These are phyloP conservation scores for Erysiphe neolycopersici DNA, from an alignment of 2,329 filamentous ascomycete genomes.

Conservation along the genomic window DNA sequence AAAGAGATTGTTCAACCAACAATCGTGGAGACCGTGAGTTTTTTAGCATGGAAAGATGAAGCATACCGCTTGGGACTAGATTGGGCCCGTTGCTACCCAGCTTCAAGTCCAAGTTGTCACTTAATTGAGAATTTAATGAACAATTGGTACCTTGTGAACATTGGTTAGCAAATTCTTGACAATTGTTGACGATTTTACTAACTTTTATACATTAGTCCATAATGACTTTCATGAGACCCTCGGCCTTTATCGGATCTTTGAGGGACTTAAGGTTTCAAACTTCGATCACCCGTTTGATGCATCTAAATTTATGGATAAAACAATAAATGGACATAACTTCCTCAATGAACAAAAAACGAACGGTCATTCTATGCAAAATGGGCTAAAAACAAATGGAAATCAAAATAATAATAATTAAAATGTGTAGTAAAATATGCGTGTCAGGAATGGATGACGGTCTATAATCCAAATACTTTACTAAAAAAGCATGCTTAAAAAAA, in stretches of 20 bases:
- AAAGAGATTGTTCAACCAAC: constrained; percentile 99
- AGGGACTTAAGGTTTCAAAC: constrained; percentile 43
- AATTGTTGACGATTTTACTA: background rate
- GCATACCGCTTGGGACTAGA: constrained; percentile 79
- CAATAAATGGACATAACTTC: background rate
- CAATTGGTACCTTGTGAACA: constrained; percentile 83
- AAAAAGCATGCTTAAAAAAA: no score
- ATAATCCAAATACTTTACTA: no score
- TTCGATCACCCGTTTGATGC: constrained; percentile 21
- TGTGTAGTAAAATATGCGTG: no score
- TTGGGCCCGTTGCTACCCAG: constrained; percentile 77
- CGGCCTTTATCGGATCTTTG: constrained; percentile 65
- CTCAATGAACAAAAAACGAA: constrained; percentile 5
- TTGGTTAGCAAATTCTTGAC: constrained; percentile 31
- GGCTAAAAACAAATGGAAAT: no score
- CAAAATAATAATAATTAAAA: no score
- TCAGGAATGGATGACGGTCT: no score
- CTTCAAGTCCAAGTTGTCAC: constrained; percentile 46
- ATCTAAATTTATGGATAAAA: background rate
- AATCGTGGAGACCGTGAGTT: constrained; percentile 95
- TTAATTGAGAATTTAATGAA: constrained; percentile 67
- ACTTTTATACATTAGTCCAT: constrained; percentile 37
- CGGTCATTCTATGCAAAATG: no score
- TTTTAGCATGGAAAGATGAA: constrained; percentile 96
- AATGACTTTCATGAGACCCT: constrained; percentile 82